phyloP scores from a whole-genome alignment of 768 basidiomycete species.

The Leccinum variicolor region DNA sequence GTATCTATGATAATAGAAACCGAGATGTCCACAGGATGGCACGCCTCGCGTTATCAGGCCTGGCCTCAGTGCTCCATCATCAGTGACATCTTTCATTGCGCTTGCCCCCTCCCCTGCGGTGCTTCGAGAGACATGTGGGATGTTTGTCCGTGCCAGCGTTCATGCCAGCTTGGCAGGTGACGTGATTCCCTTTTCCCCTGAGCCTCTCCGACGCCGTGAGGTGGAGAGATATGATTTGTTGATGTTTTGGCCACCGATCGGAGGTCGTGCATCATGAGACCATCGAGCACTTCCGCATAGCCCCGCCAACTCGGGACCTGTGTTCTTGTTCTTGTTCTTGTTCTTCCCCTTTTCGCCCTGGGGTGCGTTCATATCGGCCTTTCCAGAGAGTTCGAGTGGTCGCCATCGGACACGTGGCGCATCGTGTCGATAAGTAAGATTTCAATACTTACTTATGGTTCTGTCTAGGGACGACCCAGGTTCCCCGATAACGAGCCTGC shows the following conservation, averaged over 20 bases:
- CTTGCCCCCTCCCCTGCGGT: neutral
- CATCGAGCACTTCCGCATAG: neutral
- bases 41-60: constrained; percentile 5
- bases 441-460: neutral
- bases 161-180: neutral
- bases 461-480: neutral
- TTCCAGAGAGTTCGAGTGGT: neutral
- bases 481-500: neutral
- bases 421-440: neutral
- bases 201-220: neutral
- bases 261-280: neutral
- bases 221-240: neutral
- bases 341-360: neutral
- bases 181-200: neutral
- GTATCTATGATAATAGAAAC: neutral
- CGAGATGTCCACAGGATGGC: neutral
- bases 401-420: neutral
- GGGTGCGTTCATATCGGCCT: neutral
- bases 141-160: neutral
- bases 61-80: neutral
- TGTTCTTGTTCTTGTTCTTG: neutral
- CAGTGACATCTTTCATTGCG: neutral
- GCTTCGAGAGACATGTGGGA: neutral
- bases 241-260: neutral
- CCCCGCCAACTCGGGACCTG: neutral